A percentile compares a stretch with the other conserved stretches of the same genome.
These are phyloP conservation scores for Mediolabrus comicus DNA, from an alignment of 108 stramenopile species.

Conservation along the genomic window DNA sequence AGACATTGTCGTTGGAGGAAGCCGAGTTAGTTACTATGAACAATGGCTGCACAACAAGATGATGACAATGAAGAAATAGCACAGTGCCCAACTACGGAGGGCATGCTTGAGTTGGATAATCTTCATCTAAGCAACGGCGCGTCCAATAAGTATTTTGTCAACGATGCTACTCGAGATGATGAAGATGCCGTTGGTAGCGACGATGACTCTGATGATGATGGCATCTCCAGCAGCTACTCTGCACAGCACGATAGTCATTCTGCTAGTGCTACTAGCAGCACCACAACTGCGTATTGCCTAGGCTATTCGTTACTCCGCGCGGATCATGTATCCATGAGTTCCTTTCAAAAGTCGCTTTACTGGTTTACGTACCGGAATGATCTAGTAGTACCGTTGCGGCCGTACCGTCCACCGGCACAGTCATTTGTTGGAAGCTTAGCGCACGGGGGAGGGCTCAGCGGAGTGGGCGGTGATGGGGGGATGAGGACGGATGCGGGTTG, in stretches of 20 bases:
- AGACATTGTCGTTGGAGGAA: neutral
- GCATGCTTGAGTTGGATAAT: conserved; percentile 25
- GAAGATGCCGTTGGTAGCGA: conserved; percentile 12
- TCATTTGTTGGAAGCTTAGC: neutral
- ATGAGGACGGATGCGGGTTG: conserved; percentile 93
- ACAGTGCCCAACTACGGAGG: conserved; percentile 9
- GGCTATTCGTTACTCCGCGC: conserved; percentile 3
- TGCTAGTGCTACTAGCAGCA: neutral
- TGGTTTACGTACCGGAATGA: conserved; percentile 82
- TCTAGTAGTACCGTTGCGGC: conserved; percentile 17
- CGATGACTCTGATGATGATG: conserved; percentile 1
- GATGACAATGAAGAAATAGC: neutral
- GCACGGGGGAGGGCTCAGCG: conserved; percentile 5
- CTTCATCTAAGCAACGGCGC: neutral
- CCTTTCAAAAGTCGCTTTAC: conserved; percentile 52
- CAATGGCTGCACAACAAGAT: neutral
- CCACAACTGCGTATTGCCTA: neutral
- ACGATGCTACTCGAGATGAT: conserved; percentile 6
- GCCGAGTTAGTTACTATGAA: too few relatives aligned
- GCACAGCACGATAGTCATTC: conserved; percentile 6
- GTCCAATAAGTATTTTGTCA: neutral
- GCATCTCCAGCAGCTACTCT: conserved; percentile 15
- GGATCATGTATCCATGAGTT: neutral
- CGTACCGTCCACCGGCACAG: neutral
- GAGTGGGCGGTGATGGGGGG: conserved; percentile 1